These are phyloP conservation scores for Brachypodium distachyon DNA, from an alignment of 202 grass and related monocot genomes.

Conservation along the genomic window DNA sequence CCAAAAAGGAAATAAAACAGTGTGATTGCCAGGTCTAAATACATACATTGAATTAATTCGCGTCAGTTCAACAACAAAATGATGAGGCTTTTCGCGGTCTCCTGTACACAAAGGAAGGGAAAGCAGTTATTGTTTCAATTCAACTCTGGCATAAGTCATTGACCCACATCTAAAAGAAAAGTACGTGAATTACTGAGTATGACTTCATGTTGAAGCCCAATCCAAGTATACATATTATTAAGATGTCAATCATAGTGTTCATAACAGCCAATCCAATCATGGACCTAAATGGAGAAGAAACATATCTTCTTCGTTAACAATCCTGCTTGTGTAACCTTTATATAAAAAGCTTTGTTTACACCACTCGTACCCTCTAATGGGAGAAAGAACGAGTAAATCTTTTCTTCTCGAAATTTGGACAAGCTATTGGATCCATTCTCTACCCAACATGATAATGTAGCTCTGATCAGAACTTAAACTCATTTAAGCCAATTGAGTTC, in stretches of 20 bases:
- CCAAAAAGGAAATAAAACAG: background rate
- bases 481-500: background rate
- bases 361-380: background rate
- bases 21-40: background rate
- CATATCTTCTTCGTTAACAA: too few relatives aligned
- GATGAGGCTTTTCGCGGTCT: slow-evolving; percentile 51
- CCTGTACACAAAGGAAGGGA: slow-evolving; percentile 29
- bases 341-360: background rate
- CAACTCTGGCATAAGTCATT: background rate
- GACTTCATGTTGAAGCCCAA: slow-evolving; percentile 3
- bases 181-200: background rate
- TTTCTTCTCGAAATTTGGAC: background rate
- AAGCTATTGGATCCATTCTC: background rate
- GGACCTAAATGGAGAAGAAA: background rate
- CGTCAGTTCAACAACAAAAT: slow-evolving; percentile 58
- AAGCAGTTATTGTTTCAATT: slow-evolving; percentile 3
- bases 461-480: background rate
- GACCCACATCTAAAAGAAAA: background rate
- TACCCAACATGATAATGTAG: background rate
- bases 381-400: background rate
- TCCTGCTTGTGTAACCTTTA: too few relatives aligned
- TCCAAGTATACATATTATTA: slow-evolving; percentile 1
- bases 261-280: background rate
- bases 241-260: background rate
- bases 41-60: slow-evolving; percentile 72